Evolutionary conservation across 2,329 filamentous ascomycete genomes (phyloP), one percentile per base, ranked within the genome.

Genomic region (Coniella lustricola): DNA sequence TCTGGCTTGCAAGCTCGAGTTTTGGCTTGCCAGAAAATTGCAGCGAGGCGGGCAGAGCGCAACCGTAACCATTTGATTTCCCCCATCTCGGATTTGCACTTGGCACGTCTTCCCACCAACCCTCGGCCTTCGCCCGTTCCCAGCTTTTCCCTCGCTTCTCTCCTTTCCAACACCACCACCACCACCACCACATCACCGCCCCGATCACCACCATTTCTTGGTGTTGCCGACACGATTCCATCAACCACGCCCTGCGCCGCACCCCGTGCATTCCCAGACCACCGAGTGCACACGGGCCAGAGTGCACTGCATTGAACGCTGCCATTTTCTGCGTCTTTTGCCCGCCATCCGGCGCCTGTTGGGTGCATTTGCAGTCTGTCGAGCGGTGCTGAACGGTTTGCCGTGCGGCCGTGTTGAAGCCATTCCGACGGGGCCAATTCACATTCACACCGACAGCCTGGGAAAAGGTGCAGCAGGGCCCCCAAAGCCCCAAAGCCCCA

Each of bases 31-130:
- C 66, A 67, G 65, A 64, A 62, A 67, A 66, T 69, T 67, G 66
- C 67, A 67, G 64, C 63, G 65, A 64, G 57, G 58, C 63, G 62
- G 62, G 67, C 70, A 74, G 72, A 72, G 67, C 65, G 69, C 70
- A 73, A 68, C 68, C 70, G 74, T 76, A 72, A 70, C 72, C 70
- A 67, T n/a, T n/a, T n/a, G n/a, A n/a, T n/a, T n/a, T n/a, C n/a
- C n/a, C n/a, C n/a, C n/a, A n/a, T n/a, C n/a, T n/a, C n/a, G n/a
- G n/a, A n/a, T n/a, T n/a, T n/a, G n/a, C n/a, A n/a, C n/a, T n/a
- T n/a, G 62, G 58, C 55, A 46, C 51, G 39, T 49, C 46, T 42
- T 46, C 25, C 25, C 44, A 36, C 45, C 42, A 45, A 48, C 35
- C 33, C 46, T 48, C 20, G 21, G 44, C 44, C 59, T 55, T 62